Evolutionary conservation across 345 rosid genomes (phyloP).

Genomic region (Turritis glabra): DNA sequence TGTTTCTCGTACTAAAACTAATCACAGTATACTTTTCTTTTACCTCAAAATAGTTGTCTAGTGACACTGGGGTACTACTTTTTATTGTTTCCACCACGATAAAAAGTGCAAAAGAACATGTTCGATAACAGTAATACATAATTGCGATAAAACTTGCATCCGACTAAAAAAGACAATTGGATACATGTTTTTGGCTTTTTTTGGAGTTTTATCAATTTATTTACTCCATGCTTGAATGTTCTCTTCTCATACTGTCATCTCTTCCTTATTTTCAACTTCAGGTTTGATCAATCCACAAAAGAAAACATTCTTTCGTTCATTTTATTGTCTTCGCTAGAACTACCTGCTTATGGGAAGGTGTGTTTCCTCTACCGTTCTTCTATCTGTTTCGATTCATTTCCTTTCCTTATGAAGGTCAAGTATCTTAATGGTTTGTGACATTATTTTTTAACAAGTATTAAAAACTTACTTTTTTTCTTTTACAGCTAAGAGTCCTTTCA

Average conservation of each 20-base stretch:
- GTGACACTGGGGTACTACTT: not conserved
- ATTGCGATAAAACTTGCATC: constrained; percentile 11
- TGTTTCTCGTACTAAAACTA: not conserved
- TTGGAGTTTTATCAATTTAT: not conserved
- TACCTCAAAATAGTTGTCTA: constrained; percentile 1
- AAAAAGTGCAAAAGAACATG: not conserved
- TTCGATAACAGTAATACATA: not conserved
- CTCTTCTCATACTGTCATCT: not conserved
- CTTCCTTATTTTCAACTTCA: constrained; percentile 36
- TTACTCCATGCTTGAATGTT: not conserved
- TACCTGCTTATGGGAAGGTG: constrained; percentile 80
- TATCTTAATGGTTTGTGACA: constrained; percentile 2
- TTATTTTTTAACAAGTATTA: not conserved
- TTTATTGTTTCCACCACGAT: not conserved
- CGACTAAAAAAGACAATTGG: not conserved
- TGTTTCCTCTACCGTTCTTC: constrained; percentile 6
- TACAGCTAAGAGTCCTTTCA: constrained; percentile 75
- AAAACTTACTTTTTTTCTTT: constrained; percentile 12
- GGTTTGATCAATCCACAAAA: constrained; percentile 76
- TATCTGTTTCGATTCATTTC: constrained; percentile 19
- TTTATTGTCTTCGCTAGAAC: constrained; percentile 48
- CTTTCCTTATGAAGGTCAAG: constrained; percentile 6
- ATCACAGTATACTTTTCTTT: not conserved
- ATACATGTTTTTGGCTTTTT: not conserved
- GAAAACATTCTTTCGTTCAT: constrained; percentile 61